Conservation (phyloP, 495 filamentous ascomycete species). For the Penicillium pulvis region DNA sequence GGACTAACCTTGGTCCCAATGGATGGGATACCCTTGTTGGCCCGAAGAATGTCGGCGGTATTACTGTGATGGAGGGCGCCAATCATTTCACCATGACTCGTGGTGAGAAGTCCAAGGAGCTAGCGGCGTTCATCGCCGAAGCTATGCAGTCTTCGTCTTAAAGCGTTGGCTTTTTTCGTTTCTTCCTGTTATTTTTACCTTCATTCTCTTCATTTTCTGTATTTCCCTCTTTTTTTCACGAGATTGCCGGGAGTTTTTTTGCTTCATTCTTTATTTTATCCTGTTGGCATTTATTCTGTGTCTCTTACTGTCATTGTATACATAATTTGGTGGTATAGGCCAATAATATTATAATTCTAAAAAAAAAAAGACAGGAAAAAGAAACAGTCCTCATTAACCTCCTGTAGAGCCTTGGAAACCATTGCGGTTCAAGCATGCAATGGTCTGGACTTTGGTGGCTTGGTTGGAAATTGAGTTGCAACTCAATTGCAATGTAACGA, state of each 20-base stretch:
- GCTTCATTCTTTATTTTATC: neutral
- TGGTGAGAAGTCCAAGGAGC: slow-evolving; percentile 39
- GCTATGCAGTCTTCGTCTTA: slow-evolving; percentile 24
- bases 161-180: slow-evolving; percentile 2
- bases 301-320: slow-evolving; percentile 17
- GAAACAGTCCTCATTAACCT: neutral
- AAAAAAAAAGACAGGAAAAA: too few relatives aligned
- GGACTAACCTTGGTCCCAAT: slow-evolving; percentile 75
- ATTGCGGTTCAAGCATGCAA: neutral
- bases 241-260: slow-evolving; percentile 3
- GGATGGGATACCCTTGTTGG: slow-evolving; percentile 78
- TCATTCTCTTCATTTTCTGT: neutral
- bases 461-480: neutral
- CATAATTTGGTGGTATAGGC: slow-evolving; percentile 8
- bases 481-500: neutral
- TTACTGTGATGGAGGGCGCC: slow-evolving; percentile 40
- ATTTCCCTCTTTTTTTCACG: neutral
- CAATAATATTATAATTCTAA: neutral
- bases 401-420: neutral
- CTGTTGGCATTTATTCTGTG: neutral
- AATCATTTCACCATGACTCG: slow-evolving; percentile 49
- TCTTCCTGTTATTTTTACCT: neutral
- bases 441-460: neutral
- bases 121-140: slow-evolving; percentile 37
- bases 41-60: slow-evolving; percentile 65